phyloP scores from a whole-genome alignment of 495 filamentous ascomycete genomes.

The Chaetomidium leptoderma region DNA sequence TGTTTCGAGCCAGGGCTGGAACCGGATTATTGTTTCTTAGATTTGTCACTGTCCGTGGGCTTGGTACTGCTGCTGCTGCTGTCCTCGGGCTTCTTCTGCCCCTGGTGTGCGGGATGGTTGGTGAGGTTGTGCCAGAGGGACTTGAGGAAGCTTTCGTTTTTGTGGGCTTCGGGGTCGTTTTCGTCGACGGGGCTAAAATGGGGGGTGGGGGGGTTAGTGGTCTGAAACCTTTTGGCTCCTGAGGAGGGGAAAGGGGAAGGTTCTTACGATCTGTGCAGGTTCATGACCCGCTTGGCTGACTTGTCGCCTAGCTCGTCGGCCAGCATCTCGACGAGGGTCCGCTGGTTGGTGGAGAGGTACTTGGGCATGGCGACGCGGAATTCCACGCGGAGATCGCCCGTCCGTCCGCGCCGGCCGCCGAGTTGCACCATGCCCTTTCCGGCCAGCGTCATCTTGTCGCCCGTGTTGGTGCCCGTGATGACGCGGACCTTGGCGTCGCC shows the following conservation, averaged over 20 bases:
- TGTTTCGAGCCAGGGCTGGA: conserved; percentile 2
- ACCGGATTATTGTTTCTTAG: conserved; percentile 1
- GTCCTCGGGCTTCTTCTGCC: conserved; percentile 35
- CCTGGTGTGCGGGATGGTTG: conserved; percentile 61
- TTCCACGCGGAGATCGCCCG: conserved; percentile 86
- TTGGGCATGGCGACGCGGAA: conserved; percentile 95
- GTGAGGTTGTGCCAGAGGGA: conserved; percentile 84
- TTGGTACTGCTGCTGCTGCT: conserved; percentile 9
- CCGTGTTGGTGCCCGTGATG: conserved; percentile 83
- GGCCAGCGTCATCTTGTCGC: conserved; percentile 78
- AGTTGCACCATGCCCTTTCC: conserved; percentile 93
- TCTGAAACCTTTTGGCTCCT: conserved; percentile 9
- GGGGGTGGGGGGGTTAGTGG: background rate
- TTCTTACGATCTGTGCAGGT: conserved; percentile 34
- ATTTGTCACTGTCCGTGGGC: background rate
- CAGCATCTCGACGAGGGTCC: conserved; percentile 87
- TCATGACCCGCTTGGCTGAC: conserved; percentile 89
- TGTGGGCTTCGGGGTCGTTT: conserved; percentile 44
- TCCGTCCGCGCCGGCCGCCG: conserved; percentile 45
- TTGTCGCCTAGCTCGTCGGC: conserved; percentile 92
- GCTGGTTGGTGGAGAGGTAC: conserved; percentile 81
- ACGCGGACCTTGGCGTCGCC: conserved; percentile 85
- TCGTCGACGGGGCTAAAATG: background rate
- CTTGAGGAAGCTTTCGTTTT: conserved; percentile 81
- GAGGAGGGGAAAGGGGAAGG: background rate